Percentiles rank a stretch among this genome's conserved stretches.
Evolutionary conservation across 1,139 yeast species (phyloP).

Genomic region (Candida neerlandica): DNA sequence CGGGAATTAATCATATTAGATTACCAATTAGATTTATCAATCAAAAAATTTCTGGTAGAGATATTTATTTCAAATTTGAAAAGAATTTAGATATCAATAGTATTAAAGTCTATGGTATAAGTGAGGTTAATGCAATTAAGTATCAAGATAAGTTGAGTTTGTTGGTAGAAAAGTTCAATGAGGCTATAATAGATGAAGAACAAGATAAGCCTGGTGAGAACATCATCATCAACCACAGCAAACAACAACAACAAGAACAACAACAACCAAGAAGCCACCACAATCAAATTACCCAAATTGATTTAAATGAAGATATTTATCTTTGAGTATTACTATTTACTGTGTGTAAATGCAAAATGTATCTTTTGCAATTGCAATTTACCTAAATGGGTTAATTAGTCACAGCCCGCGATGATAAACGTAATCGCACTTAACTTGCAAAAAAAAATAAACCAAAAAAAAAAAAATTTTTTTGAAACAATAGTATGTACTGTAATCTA

Average conservation of each 20-base stretch:
- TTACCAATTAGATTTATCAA: slow-evolving; percentile 40
- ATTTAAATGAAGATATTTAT: neutral
- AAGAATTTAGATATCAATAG: slow-evolving; percentile 16
- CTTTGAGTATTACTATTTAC: neutral
- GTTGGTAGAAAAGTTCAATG: slow-evolving; percentile 22
- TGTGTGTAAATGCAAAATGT: neutral
- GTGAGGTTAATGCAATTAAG: slow-evolving; percentile 33
- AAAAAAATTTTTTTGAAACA: no score
- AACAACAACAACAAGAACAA: neutral
- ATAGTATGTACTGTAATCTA: no score
- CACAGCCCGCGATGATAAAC: no score
- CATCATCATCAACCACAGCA: neutral
- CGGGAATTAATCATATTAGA: slow-evolving; percentile 29
- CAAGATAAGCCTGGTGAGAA: neutral
- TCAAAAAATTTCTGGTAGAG: slow-evolving; percentile 34
- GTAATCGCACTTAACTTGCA: no score
- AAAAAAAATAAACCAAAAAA: no score
- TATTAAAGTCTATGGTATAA: slow-evolving; percentile 43
- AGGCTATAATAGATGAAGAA: slow-evolving; percentile 12
- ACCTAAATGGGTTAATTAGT: neutral
- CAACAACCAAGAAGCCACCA: neutral
- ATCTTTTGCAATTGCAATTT: neutral
- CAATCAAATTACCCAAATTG: neutral
- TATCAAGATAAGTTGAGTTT: slow-evolving; percentile 28
- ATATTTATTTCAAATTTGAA: slow-evolving; percentile 37